Percentiles rank a stretch among this genome's conserved stretches.
Conservation (phyloP, 352 stramenopile genomes). For the Thalassiosira oceanica region DNA sequence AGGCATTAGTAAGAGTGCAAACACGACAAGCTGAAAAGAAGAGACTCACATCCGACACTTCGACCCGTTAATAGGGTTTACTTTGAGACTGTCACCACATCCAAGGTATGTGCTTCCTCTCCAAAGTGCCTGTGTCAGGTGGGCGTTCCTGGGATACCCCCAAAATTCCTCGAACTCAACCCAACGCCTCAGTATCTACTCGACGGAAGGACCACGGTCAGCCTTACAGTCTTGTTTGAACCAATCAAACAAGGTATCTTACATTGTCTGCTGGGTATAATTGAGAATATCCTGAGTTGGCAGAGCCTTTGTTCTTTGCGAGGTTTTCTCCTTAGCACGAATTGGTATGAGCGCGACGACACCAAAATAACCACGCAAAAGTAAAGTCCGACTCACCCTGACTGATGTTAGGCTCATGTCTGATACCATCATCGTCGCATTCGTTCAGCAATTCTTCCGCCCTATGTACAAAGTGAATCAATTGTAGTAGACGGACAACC, state of each 20-base stretch:
- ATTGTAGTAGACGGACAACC: too few relatives aligned
- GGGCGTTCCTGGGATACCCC: conserved; percentile 42
- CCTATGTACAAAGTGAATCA: too few relatives aligned
- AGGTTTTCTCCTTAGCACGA: too few relatives aligned
- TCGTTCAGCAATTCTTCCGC: conserved; percentile 7
- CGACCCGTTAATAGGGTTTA: conserved; percentile 12
- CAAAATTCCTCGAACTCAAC: conserved; percentile 39
- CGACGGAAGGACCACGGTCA: neutral
- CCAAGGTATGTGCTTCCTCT: conserved; percentile 30
- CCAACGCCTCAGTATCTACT: conserved; percentile 22
- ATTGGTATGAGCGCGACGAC: too few relatives aligned
- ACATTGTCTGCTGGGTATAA: neutral
- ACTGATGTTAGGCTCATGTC: conserved; percentile 3
- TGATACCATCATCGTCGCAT: conserved; percentile 7
- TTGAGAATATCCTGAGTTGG: neutral
- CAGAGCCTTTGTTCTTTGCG: conserved; percentile 12
- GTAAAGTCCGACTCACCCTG: too few relatives aligned
- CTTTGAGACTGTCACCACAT: conserved; percentile 7
- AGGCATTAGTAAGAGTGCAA: too few relatives aligned
- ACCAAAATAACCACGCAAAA: too few relatives aligned
- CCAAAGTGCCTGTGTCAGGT: conserved; percentile 43
- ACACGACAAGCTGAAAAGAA: too few relatives aligned
- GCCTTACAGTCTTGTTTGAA: neutral
- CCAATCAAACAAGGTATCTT: neutral
- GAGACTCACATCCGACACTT: conserved; percentile 46